Evolutionary conservation across 805 yeast genomes (phyloP).

Genomic region (Aciculoconidium aculeatum): DNA sequence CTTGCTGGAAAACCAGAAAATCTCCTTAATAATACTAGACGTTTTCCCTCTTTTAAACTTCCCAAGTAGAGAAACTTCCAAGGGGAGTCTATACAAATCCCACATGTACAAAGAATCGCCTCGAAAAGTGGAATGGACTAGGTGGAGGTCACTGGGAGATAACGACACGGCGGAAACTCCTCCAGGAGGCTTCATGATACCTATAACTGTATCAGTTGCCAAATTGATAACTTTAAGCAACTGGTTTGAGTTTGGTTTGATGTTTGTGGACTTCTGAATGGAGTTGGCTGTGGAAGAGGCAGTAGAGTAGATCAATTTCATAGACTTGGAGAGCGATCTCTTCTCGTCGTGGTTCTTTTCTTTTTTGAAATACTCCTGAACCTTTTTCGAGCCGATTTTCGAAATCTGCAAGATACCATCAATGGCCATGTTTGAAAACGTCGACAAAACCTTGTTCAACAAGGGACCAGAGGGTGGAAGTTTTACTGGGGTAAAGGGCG

Average conservation of each 20-base stretch:
- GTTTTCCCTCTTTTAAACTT: conserved; percentile 60
- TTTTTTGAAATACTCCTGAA: conserved; percentile 32
- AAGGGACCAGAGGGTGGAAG: conserved; percentile 44
- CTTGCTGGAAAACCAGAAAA: conserved; percentile 45
- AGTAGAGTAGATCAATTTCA: conserved; percentile 29
- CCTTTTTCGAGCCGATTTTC: conserved; percentile 41
- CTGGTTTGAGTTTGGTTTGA: conserved; percentile 28
- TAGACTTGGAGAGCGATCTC: conserved; percentile 13
- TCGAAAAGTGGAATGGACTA: conserved; percentile 48
- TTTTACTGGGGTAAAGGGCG: conserved; percentile 41
- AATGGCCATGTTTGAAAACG: conserved; percentile 46
- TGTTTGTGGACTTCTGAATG: conserved; percentile 16
- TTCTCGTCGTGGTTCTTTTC: conserved; percentile 7
- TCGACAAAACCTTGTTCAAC: conserved; percentile 42
- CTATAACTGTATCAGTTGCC: conserved; percentile 29
- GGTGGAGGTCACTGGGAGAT: conserved; percentile 54
- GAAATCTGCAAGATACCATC: conserved; percentile 46
- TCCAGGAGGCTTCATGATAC: conserved; percentile 51
- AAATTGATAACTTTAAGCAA: conserved; percentile 45
- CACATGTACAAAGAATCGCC: conserved; percentile 63
- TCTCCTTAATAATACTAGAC: conserved; percentile 43
- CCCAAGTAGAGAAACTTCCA: conserved; percentile 49
- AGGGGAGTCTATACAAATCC: conserved; percentile 52
- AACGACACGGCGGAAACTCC: conserved; percentile 57
- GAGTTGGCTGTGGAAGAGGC: conserved; percentile 23